Base-by-base conservation (phyloP, 2,329 filamentous ascomycete genomes). In the Penicillium sp. region DNA sequence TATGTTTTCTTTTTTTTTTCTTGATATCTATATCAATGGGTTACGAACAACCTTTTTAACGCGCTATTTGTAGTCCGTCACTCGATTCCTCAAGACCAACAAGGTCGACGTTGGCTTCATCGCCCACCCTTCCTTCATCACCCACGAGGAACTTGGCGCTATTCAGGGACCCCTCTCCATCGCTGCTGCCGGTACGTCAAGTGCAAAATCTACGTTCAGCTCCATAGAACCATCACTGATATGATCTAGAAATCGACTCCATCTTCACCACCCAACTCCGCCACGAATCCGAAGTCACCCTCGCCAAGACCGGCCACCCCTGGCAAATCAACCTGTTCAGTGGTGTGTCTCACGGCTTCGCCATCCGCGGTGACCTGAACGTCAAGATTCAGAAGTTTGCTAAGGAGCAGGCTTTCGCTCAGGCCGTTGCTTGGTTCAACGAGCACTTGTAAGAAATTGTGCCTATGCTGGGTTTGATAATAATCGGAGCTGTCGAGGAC, bases 291-390 rank as follows among this genome's bases (percentile, higher is more conserved):
- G 88, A 91, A 75, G 81, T 77, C n/a, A 87, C 87, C 60, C 82
- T 91, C 48, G 78, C 79, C 60, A 80, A 86, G 73, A 80, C 79
- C 3, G 82, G 82, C 33, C 76, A 82, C 53, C 85, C 85, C 25
- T 95, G 90, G 78, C 91, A 96, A 79, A 89, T 95, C 74, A 91
- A 84, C 75, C 80, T 96, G 8, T 95, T 85, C 81, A 87, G 85
- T 2, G 86, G 86, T 57, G 87, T 91, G 33, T 76, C 78, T 58
- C 92, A 96, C 75, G 92, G 92, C 0, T 96, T 95, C 70, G 82
- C 87, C 8, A 87, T 93, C 2, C 85, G 91, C 58, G 83, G 82
- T 30, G 89, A 95, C 72, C 61, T 83, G 35, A 82, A 70, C 62
- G 82, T 87, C 64, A 83, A 82, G 73, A 65, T 80, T 49, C 75